phyloP scores from a whole-genome alignment of 2,329 filamentous ascomycete genomes.

The Cordyceps cicadae region DNA sequence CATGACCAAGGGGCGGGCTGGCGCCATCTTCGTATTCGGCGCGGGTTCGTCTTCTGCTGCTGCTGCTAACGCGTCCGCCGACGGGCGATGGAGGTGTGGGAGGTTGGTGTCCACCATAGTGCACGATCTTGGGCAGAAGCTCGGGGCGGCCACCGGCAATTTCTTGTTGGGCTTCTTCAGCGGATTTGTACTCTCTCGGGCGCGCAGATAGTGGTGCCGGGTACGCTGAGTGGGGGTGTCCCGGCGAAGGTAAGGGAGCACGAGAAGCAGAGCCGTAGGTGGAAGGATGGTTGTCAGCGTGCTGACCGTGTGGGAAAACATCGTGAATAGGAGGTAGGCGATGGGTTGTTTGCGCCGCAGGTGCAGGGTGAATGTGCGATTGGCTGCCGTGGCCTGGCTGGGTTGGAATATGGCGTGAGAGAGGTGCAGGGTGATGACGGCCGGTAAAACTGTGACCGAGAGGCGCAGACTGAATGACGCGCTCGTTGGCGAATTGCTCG shows the following conservation, averaged over 20 bases:
- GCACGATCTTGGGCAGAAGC: constrained; percentile 83
- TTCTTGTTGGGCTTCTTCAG: constrained; percentile 89
- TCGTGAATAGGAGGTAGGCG: constrained; percentile 89
- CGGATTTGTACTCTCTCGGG: constrained; percentile 82
- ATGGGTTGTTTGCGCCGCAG: constrained; percentile 82
- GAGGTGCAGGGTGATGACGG: constrained; percentile 67
- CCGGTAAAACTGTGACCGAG: constrained; percentile 93
- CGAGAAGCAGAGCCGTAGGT: constrained; percentile 56
- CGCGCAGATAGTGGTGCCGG: constrained; percentile 52
- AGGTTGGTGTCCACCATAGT: constrained; percentile 90
- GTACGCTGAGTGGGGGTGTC: constrained; percentile 52
- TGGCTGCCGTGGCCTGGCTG: constrained; percentile 75
- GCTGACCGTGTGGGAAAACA: constrained; percentile 76
- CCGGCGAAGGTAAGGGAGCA: constrained; percentile 68
- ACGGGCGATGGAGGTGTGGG: constrained; percentile 81
- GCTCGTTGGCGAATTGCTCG: constrained; percentile 83
- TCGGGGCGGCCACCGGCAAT: constrained; percentile 88
- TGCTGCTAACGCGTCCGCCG: constrained; percentile 32
- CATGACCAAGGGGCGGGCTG: constrained; percentile 74
- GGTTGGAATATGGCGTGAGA: constrained; percentile 70
- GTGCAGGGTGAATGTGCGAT: constrained; percentile 84
- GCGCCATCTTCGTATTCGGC: constrained; percentile 92
- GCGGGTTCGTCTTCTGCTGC: constrained; percentile 59
- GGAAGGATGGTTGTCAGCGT: constrained; percentile 43
- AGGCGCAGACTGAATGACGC: constrained; percentile 93